Evolutionary conservation across 2,329 filamentous ascomycete species (phyloP).

Genomic region (Stylonectria norvegica): DNA sequence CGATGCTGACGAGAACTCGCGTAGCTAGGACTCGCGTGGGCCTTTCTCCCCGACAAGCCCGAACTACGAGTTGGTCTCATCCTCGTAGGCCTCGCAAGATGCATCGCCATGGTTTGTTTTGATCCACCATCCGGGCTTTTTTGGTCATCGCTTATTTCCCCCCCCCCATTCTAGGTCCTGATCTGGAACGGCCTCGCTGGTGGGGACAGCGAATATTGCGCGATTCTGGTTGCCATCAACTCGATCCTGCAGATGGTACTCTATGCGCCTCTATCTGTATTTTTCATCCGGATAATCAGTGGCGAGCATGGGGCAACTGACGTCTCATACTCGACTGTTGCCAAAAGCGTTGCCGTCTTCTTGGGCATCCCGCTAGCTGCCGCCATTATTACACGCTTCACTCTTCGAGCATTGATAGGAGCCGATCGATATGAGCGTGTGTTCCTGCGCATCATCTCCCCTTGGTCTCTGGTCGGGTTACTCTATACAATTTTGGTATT

Average conservation of each 20-base stretch:
- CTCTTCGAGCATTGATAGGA: constrained; percentile 52
- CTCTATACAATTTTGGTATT: constrained; percentile 84
- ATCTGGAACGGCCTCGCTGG: constrained; percentile 72
- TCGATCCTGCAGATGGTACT: constrained; percentile 72
- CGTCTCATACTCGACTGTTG: constrained; percentile 63
- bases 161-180: constrained; percentile 35
- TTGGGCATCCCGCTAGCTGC: constrained; percentile 79
- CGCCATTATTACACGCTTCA: constrained; percentile 71
- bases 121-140: constrained; percentile 39
- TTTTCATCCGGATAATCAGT: constrained; percentile 70
- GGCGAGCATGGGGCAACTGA: constrained; percentile 33
- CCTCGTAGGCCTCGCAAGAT: constrained; percentile 78
- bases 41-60: constrained; percentile 58
- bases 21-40: constrained; percentile 65
- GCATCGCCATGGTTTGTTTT: constrained; percentile 73
- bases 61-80: constrained; percentile 66
- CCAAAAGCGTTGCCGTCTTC: constrained; percentile 79
- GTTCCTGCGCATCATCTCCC: constrained; percentile 68
- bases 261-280: constrained; percentile 64
- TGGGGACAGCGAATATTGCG: constrained; percentile 79
- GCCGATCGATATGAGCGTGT: constrained; percentile 61
- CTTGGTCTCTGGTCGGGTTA: constrained; percentile 76
- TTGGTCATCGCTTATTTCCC: too few relatives aligned
- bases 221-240: constrained; percentile 73
- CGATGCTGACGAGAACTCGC: constrained; percentile 9